Percentiles rank a stretch among this genome's conserved stretches.
Evolutionary conservation across 2,329 filamentous ascomycete genomes (phyloP).

Genomic region (Torrubiella hemipterigena): DNA sequence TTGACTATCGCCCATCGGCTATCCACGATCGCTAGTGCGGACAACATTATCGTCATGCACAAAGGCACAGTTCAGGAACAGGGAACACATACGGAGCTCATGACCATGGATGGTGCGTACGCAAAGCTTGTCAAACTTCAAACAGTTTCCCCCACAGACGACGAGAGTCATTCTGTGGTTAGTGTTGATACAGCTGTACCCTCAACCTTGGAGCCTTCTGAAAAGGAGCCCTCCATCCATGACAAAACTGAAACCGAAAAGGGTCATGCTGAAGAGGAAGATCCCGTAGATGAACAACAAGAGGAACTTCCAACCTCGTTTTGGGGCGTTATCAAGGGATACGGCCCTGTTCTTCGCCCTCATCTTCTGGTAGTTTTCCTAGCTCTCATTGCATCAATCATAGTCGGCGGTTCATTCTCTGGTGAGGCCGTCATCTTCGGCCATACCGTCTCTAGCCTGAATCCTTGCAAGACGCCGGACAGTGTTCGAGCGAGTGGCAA

Average conservation of each 20-base stretch:
- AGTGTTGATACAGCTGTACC: too few species aligned
- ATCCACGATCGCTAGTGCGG: constrained; percentile 47
- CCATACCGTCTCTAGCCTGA: constrained; percentile 21
- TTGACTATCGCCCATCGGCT: constrained; percentile 55
- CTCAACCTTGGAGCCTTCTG: too few species aligned
- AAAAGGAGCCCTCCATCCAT: not conserved
- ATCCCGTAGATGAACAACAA: not conserved
- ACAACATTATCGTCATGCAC: constrained; percentile 54
- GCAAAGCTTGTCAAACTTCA: constrained; percentile 26
- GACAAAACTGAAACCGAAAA: not conserved
- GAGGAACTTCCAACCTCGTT: not conserved
- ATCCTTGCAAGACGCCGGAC: constrained; percentile 23
- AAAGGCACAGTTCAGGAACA: constrained; percentile 48
- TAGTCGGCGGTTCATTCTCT: constrained; percentile 37
- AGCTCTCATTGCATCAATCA: constrained; percentile 22
- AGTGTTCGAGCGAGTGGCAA: constrained; percentile 17
- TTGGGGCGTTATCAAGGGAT: constrained; percentile 2
- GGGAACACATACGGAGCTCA: constrained; percentile 47
- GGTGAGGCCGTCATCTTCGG: constrained; percentile 37
- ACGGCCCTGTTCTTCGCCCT: constrained; percentile 5
- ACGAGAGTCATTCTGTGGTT: not conserved
- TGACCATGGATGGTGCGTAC: constrained; percentile 38
- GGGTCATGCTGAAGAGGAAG: not conserved
- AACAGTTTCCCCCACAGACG: constrained; percentile 1
- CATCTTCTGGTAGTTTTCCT: constrained; percentile 11